phyloP scores from a whole-genome alignment of 768 basidiomycete genomes.

The Chlorophyllum brunneum region DNA sequence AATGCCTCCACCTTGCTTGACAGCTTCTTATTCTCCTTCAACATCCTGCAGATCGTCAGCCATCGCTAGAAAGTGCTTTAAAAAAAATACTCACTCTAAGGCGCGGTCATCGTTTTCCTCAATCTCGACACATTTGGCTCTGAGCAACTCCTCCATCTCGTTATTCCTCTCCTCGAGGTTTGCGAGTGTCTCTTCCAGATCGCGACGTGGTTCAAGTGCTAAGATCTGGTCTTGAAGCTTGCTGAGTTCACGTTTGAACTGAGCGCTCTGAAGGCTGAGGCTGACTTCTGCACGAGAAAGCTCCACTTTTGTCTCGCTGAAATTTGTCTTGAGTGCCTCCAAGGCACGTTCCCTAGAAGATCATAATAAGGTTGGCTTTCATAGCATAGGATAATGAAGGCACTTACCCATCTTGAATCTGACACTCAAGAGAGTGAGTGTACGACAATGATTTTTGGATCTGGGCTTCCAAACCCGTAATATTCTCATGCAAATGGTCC shows the following conservation, averaged over 20 bases:
- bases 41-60: conserved; percentile 42
- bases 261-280: conserved; percentile 57
- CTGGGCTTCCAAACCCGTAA: conserved; percentile 60
- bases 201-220: conserved; percentile 46
- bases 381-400: not conserved
- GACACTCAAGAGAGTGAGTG: conserved; percentile 57
- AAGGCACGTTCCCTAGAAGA: conserved; percentile 45
- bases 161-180: conserved; percentile 67
- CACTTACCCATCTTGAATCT: conserved; percentile 58
- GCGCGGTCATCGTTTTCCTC: conserved; percentile 82
- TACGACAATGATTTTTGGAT: conserved; percentile 60
- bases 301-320: conserved; percentile 39
- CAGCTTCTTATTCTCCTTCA: conserved; percentile 81
- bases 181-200: conserved; percentile 49
- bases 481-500: conserved; percentile 45
- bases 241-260: conserved; percentile 61
- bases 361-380: conserved; percentile 3
- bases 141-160: conserved; percentile 74
- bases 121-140: conserved; percentile 69
- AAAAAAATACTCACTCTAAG: conserved; percentile 59
- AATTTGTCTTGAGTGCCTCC: conserved; percentile 32
- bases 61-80: conserved; percentile 4
- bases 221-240: conserved; percentile 57
- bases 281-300: conserved; percentile 57
- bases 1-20: conserved; percentile 64